Evolutionary conservation across 2,329 filamentous ascomycete genomes (phyloP).

Genomic region (Hymenotorrendiella dingleyae): DNA sequence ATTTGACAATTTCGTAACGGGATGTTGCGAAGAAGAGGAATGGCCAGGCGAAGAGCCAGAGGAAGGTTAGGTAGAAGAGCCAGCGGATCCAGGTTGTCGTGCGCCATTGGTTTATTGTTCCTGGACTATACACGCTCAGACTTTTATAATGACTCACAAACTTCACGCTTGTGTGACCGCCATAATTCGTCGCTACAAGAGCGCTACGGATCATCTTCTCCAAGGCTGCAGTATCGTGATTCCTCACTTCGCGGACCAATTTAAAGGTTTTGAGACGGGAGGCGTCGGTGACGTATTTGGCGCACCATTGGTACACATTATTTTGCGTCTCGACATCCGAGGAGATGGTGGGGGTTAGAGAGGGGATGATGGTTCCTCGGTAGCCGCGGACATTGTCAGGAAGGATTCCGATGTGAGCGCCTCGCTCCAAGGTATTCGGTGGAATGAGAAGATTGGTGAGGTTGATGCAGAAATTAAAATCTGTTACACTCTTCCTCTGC

Average conservation of each 20-base stretch:
- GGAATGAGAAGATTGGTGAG: slow-evolving; percentile 52
- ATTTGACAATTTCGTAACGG: slow-evolving; percentile 57
- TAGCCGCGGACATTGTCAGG: slow-evolving; percentile 54
- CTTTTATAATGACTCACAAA: slow-evolving; percentile 53
- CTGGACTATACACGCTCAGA: slow-evolving; percentile 59
- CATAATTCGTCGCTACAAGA: slow-evolving; percentile 61
- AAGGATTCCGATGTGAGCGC: too few relatives aligned
- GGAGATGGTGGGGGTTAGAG: slow-evolving; percentile 38
- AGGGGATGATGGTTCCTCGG: slow-evolving; percentile 56
- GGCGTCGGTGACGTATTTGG: slow-evolving; percentile 55
- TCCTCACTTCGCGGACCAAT: slow-evolving; percentile 47
- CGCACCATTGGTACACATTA: slow-evolving; percentile 48
- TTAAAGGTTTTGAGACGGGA: slow-evolving; percentile 52
- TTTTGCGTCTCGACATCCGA: slow-evolving; percentile 24
- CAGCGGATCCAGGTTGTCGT: slow-evolving; percentile 56
- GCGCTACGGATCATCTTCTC: slow-evolving; percentile 47
- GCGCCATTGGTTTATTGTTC: slow-evolving; percentile 58
- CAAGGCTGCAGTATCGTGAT: slow-evolving; percentile 54
- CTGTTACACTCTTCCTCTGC: slow-evolving; percentile 42
- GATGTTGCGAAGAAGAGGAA: slow-evolving; percentile 61
- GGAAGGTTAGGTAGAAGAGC: slow-evolving; percentile 60
- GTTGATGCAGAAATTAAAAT: slow-evolving; percentile 55
- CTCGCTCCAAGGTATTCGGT: slow-evolving; percentile 37
- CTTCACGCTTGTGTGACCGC: slow-evolving; percentile 50
- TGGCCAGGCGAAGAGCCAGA: slow-evolving; percentile 68